Percentiles rank a stretch among this genome's conserved stretches.
These are phyloP conservation scores for Aureobasidium sp. DNA, from an alignment of 2,329 filamentous ascomycete species.

Conservation along the genomic window DNA sequence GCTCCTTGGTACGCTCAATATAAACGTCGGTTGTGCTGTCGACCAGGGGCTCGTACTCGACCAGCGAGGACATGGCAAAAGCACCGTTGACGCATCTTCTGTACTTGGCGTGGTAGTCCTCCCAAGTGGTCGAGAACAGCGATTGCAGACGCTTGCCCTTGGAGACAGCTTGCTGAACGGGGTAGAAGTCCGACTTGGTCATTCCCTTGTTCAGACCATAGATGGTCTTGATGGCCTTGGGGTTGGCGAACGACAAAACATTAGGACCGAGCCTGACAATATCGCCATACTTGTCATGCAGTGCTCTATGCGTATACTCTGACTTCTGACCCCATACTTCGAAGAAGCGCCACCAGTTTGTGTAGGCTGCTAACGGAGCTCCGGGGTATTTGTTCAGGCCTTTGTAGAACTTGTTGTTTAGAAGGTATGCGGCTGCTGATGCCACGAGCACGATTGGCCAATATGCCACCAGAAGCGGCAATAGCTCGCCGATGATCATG, in stretches of 20 bases:
- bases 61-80: constrained; percentile 69
- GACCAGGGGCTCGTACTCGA: constrained; percentile 74
- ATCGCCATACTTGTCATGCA: constrained; percentile 66
- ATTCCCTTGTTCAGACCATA: constrained; percentile 80
- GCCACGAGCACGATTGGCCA: constrained; percentile 35
- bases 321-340: constrained; percentile 59
- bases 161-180: constrained; percentile 66
- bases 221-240: constrained; percentile 64
- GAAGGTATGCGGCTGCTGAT: constrained; percentile 28
- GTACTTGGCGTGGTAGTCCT: constrained; percentile 67
- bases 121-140: constrained; percentile 69
- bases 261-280: constrained; percentile 72
- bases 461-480: constrained; percentile 28
- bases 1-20: constrained; percentile 43
- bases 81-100: constrained; percentile 68
- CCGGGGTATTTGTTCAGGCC: constrained; percentile 67
- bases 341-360: constrained; percentile 67
- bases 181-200: constrained; percentile 75
- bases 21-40: constrained; percentile 68
- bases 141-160: constrained; percentile 62
- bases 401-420: constrained; percentile 42
- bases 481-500: constrained; percentile 27
- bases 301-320: constrained; percentile 58
- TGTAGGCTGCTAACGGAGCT: constrained; percentile 58
- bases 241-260: constrained; percentile 63